These are phyloP conservation scores for Xylariaceae sp. DNA, from an alignment of 2,329 filamentous ascomycete species.

Conservation along the genomic window DNA sequence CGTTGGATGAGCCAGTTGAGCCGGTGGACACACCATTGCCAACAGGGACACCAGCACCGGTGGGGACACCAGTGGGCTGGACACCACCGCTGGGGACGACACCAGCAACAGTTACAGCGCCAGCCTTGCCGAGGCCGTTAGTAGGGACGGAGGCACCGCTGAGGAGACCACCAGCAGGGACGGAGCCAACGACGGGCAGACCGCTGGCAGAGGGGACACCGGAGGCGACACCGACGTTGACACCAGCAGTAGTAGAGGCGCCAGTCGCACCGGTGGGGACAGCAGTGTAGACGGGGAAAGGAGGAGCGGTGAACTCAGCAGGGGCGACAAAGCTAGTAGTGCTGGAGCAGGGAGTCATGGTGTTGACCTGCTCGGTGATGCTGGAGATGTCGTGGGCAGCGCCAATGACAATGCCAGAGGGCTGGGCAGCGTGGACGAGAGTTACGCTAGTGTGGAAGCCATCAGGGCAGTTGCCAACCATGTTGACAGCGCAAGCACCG, in stretches of 20 bases:
- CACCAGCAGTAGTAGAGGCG: neutral
- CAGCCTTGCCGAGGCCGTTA: neutral
- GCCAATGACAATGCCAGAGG: slow-evolving; percentile 24
- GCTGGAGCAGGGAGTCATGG: slow-evolving; percentile 27
- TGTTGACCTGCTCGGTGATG: slow-evolving; percentile 24
- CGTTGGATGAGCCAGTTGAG: neutral
- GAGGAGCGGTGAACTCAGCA: slow-evolving; percentile 12
- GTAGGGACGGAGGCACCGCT: neutral
- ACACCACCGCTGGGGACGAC: neutral
- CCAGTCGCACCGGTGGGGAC: slow-evolving; percentile 9
- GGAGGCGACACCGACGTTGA: neutral
- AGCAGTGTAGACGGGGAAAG: slow-evolving; percentile 18
- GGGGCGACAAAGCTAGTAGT: slow-evolving; percentile 28
- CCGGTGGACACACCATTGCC: too few species aligned
- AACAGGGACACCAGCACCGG: neutral
- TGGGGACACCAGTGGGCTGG: neutral
- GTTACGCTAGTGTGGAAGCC: slow-evolving; percentile 33
- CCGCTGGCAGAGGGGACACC: slow-evolving; percentile 8
- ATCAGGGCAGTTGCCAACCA: slow-evolving; percentile 37
- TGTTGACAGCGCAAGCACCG: slow-evolving; percentile 35
- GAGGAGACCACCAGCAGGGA: neutral
- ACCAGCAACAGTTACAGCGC: neutral
- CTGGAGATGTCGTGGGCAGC: slow-evolving; percentile 17
- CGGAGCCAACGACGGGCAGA: neutral
- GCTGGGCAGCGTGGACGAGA: slow-evolving; percentile 31